Evolutionary conservation across 495 filamentous ascomycete species (phyloP).

Genomic region (Poronia punctata): DNA sequence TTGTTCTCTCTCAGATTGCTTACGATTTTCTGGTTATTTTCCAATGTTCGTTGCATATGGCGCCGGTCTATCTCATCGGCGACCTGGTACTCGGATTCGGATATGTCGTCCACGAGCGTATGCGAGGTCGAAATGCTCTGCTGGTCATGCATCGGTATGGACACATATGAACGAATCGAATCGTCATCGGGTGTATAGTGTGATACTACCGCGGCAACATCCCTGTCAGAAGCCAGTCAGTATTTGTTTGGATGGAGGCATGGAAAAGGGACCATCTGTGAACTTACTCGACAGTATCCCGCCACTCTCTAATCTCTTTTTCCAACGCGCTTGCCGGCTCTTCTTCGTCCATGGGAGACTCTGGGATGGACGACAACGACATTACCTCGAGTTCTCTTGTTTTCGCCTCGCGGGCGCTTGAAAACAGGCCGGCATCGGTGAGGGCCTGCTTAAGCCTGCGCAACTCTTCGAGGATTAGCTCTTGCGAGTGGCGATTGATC

Average conservation of each 20-base stretch:
- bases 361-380: neutral
- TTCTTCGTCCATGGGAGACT: constrained; percentile 2
- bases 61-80: constrained; percentile 5
- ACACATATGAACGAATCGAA: constrained; percentile 5
- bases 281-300: constrained; percentile 15
- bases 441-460: constrained; percentile 14
- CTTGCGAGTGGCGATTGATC: constrained; percentile 16
- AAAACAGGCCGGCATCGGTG: constrained; percentile 6
- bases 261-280: neutral
- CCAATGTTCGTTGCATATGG: constrained; percentile 9
- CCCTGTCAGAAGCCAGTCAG: neutral
- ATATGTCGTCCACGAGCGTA: constrained; percentile 11
- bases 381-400: neutral
- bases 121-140: constrained; percentile 10
- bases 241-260: neutral
- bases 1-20: constrained; percentile 4
- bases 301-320: constrained; percentile 15
- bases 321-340: constrained; percentile 5
- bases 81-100: constrained; percentile 11
- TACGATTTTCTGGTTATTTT: constrained; percentile 15
- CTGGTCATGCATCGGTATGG: constrained; percentile 5
- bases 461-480: constrained; percentile 15
- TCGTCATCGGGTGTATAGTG: constrained; percentile 1
- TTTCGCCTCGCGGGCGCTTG: neutral
- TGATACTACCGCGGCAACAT: constrained; percentile 15